These are phyloP conservation scores for Blastobotrys terrestris DNA, from an alignment of 805 yeast genomes.

Conservation along the genomic window DNA sequence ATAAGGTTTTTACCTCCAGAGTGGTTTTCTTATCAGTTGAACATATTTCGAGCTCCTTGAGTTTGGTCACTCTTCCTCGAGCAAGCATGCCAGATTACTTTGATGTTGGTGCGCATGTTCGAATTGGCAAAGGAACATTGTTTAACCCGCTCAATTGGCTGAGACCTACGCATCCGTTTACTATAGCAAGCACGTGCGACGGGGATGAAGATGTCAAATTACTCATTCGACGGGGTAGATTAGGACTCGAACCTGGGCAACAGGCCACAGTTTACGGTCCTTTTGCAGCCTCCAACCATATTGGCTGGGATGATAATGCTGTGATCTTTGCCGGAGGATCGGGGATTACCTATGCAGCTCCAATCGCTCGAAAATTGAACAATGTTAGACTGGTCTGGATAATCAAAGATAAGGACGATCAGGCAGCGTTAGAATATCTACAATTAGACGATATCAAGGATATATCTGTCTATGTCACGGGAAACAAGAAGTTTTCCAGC, in stretches of 20 bases:
- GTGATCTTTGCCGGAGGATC: constrained; percentile 65
- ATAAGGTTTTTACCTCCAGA: constrained; percentile 36
- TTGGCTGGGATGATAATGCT: constrained; percentile 42
- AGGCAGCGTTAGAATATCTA: constrained; percentile 74
- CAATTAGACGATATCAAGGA: constrained; percentile 30
- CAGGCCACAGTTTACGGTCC: constrained; percentile 29
- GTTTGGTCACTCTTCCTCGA: constrained; percentile 46
- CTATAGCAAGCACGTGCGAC: constrained; percentile 47
- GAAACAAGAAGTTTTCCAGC: constrained; percentile 20
- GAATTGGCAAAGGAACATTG: constrained; percentile 26
- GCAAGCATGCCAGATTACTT: constrained; percentile 30
- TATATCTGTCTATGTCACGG: constrained; percentile 40
- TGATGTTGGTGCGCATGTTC: constrained; percentile 46
- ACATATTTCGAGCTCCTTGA: constrained; percentile 37
- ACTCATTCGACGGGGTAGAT: constrained; percentile 36
- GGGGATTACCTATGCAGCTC: constrained; percentile 78
- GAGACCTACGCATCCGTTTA: constrained; percentile 39
- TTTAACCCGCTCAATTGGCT: constrained; percentile 35
- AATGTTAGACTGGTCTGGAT: constrained; percentile 81
- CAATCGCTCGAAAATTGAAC: constrained; percentile 65
- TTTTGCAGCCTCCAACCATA: constrained; percentile 32
- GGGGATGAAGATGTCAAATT: constrained; percentile 34
- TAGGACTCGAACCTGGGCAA: constrained; percentile 21
- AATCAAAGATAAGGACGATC: constrained; percentile 65
- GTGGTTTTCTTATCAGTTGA: constrained; percentile 12